phyloP scores from a whole-genome alignment of 2,329 filamentous ascomycete genomes.

The Colletotrichum spaethianum region DNA sequence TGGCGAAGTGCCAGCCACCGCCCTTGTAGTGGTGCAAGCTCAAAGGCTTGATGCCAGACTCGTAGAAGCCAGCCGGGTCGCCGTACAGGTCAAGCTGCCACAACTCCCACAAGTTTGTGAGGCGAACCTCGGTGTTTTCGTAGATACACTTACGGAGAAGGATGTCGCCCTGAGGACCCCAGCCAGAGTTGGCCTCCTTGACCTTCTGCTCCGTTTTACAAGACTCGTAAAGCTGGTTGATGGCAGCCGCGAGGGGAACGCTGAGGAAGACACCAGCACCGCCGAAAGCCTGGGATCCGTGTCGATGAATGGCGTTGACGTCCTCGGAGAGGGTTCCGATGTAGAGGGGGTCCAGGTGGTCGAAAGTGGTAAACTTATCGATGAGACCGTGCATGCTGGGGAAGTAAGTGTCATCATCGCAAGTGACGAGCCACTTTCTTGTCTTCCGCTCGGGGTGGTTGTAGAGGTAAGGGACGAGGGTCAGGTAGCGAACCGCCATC shows the following conservation, averaged over 20 bases:
- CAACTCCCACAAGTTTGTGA: slow-evolving; percentile 70
- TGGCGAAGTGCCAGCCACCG: slow-evolving; percentile 68
- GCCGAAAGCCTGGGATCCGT: slow-evolving; percentile 75
- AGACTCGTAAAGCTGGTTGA: slow-evolving; percentile 60
- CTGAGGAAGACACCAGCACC: slow-evolving; percentile 76
- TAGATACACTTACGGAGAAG: slow-evolving; percentile 75
- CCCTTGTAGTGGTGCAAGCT: slow-evolving; percentile 77
- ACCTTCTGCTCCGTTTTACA: slow-evolving; percentile 67
- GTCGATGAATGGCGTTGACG: slow-evolving; percentile 70
- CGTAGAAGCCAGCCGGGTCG: slow-evolving; percentile 75
- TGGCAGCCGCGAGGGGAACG: slow-evolving; percentile 61
- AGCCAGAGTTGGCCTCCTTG: slow-evolving; percentile 68
- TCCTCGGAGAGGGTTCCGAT: slow-evolving; percentile 75
- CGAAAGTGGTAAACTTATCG: slow-evolving; percentile 65
- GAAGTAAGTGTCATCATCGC: slow-evolving; percentile 78
- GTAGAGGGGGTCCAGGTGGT: slow-evolving; percentile 68
- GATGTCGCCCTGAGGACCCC: slow-evolving; percentile 74
- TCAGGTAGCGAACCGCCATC: slow-evolving; percentile 72
- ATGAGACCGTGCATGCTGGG: slow-evolving; percentile 69
- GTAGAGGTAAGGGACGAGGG: slow-evolving; percentile 68
- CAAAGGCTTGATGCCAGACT: slow-evolving; percentile 71
- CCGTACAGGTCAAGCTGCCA: slow-evolving; percentile 74
- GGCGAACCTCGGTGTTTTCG: slow-evolving; percentile 71
- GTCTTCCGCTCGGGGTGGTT: slow-evolving; percentile 62
- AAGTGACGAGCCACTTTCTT: slow-evolving; percentile 73